These are phyloP conservation scores for Nicotiana rustica DNA, from an alignment of 305 asterid species.

Conservation along the genomic window DNA sequence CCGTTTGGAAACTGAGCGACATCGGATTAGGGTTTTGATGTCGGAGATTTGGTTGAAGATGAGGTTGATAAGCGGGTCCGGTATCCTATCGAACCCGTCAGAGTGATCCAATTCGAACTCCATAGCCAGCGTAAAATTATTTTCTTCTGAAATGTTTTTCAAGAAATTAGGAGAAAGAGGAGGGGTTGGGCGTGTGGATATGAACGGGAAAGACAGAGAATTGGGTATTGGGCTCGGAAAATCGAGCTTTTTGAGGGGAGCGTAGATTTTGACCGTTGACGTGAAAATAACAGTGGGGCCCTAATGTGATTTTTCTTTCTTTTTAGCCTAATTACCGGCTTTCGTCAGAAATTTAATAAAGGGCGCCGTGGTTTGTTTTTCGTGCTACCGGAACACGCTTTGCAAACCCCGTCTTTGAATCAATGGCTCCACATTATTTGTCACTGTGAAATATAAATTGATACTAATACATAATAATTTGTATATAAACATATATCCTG, in stretches of 20 bases:
- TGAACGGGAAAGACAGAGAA: conserved; percentile 15
- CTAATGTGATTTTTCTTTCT: neutral
- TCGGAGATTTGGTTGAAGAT: conserved; percentile 67
- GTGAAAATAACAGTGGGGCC: conserved; percentile 24
- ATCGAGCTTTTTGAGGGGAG: neutral
- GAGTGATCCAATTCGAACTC: conserved; percentile 43
- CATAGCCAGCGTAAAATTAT: conserved; percentile 9
- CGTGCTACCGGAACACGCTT: neutral
- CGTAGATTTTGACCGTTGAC: conserved; percentile 40
- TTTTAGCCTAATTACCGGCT: neutral
- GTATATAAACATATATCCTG: no score
- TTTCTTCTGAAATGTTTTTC: neutral
- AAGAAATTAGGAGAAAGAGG: neutral
- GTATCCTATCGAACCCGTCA: conserved; percentile 61
- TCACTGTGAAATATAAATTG: no score
- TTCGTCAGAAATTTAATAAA: neutral
- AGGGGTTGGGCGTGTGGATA: neutral
- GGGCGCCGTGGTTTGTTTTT: neutral
- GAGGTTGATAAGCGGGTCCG: conserved; percentile 65
- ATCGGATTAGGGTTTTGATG: conserved; percentile 62
- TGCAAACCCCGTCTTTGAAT: neutral
- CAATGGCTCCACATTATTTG: neutral
- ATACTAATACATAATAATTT: no score
- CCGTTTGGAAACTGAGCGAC: conserved; percentile 62
- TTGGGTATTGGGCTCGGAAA: neutral